Base-by-base conservation (phyloP, 192 early-diverging fungal genomes). In the Linnemannia exigua region DNA sequence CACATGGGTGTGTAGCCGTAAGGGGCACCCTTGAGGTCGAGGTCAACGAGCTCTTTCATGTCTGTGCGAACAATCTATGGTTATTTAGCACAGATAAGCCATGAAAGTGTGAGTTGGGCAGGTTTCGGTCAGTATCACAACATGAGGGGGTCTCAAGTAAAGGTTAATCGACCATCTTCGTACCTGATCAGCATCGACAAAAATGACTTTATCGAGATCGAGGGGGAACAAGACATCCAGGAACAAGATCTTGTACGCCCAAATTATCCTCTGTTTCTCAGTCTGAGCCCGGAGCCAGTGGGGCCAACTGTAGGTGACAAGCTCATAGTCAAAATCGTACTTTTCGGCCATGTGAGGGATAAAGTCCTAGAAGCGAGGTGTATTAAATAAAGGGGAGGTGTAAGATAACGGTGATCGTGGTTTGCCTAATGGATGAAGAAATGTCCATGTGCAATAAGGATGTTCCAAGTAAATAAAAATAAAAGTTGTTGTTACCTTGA, bases 201-300 rank as follows among this genome's bases (percentile, higher is more conserved):
- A 99, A 67, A 99, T 99, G 31, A 99, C 96, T 46, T 96, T 96
- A 79, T 98, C 97, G 25, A 99, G 88, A 52, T 91, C 90, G 38
- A 99, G 89, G 36, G 98, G 98, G 90, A 99, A 99, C 46, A 99
- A 86, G 70, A 99, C 98, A 87, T 99, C 98, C 75, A 99, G 89
- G 89, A 99, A 99, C 81, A 99, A 89, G 72, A 99, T 98, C 90
- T 99, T 99, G 91, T 98, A 99, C 17, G 96, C 98, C 98, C 98
- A 99, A 76, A 99, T 99, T 1, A 94, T 98, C 37, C 98, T 88
- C 89, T 99, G 98, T 83, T 99, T 99, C 82, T 98, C 98, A 0
- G 93, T 96, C 88, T 99, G 97, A 33, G 91, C 87, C 61, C 96
- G 92, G 35, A 99, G 91, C 98, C 98, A 99, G 52, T 97, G 95